phyloP scores from a whole-genome alignment of 2,329 filamentous ascomycete species.

The Colletotrichum musicola region DNA sequence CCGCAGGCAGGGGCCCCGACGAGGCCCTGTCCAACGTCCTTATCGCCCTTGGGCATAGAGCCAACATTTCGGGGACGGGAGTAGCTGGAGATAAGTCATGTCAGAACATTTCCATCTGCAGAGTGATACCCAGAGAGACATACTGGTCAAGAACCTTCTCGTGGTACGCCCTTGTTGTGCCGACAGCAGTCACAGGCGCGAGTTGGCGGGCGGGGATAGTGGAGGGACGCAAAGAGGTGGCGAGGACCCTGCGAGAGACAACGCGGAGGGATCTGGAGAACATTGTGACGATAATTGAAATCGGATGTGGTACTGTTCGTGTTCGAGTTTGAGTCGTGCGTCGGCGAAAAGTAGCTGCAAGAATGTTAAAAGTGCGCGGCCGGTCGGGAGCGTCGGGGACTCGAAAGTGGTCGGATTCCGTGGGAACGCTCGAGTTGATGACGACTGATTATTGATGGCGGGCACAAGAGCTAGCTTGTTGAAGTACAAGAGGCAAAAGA shows the following conservation, averaged over 20 bases:
- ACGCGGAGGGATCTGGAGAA: slow-evolving; percentile 60
- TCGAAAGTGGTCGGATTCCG: no score
- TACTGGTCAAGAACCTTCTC: slow-evolving; percentile 84
- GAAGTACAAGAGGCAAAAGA: slow-evolving; percentile 11
- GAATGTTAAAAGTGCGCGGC: no score
- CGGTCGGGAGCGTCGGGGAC: no score
- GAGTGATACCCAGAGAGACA: slow-evolving; percentile 58
- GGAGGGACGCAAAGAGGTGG: slow-evolving; percentile 54
- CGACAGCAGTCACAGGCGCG: slow-evolving; percentile 54
- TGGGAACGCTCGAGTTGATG: neutral
- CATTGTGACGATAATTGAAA: slow-evolving; percentile 48
- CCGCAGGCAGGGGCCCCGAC: slow-evolving; percentile 91
- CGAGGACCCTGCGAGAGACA: slow-evolving; percentile 58
- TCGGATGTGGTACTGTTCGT: slow-evolving; percentile 10
- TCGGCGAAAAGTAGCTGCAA: neutral
- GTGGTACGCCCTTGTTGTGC: slow-evolving; percentile 62
- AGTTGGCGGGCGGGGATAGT: slow-evolving; percentile 56
- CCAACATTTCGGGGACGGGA: slow-evolving; percentile 68
- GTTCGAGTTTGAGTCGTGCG: slow-evolving; percentile 14
- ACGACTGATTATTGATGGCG: slow-evolving; percentile 12
- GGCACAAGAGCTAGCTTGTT: slow-evolving; percentile 17
- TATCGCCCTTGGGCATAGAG: slow-evolving; percentile 77
- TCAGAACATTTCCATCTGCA: slow-evolving; percentile 62
- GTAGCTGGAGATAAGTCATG: slow-evolving; percentile 59
- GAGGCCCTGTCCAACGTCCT: slow-evolving; percentile 89